Evolutionary conservation across 176 grass and related monocot species (phyloP).

Genomic region (Calamus simplicifolius): DNA sequence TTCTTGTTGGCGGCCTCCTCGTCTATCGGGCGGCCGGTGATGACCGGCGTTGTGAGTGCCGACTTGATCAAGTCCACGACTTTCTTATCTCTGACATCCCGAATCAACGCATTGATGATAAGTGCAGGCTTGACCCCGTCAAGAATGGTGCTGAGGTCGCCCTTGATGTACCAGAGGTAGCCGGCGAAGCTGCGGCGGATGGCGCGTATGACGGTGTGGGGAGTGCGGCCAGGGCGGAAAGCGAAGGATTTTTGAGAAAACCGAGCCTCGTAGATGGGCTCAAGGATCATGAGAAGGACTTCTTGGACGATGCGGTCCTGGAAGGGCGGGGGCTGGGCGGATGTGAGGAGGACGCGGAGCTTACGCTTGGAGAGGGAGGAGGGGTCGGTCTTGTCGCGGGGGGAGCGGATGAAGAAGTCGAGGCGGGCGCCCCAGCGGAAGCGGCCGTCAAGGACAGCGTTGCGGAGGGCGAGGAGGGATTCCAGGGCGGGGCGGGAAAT

Average conservation of each 20-base stretch:
- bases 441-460: constrained; percentile 69
- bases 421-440: constrained; percentile 90
- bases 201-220: constrained; percentile 66
- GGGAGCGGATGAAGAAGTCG: constrained; percentile 55
- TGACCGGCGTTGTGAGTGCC: constrained; percentile 47
- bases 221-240: constrained; percentile 72
- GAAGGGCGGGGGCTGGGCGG: constrained; percentile 57
- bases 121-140: constrained; percentile 54
- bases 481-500: constrained; percentile 44
- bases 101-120: constrained; percentile 67
- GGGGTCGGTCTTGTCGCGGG: constrained; percentile 52
- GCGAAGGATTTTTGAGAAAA: constrained; percentile 84
- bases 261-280: constrained; percentile 69
- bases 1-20: constrained; percentile 50
- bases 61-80: constrained; percentile 72
- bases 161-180: constrained; percentile 93
- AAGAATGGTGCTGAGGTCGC: constrained; percentile 76
- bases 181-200: constrained; percentile 77
- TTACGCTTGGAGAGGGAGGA: constrained; percentile 86
- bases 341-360: constrained; percentile 70
- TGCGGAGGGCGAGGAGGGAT: constrained; percentile 72
- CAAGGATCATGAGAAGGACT: constrained; percentile 80
- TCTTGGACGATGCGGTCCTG: constrained; percentile 92
- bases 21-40: constrained; percentile 38
- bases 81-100: constrained; percentile 83